These are phyloP conservation scores for Salix exigua DNA, from an alignment of 345 rosid species.

Conservation along the genomic window DNA sequence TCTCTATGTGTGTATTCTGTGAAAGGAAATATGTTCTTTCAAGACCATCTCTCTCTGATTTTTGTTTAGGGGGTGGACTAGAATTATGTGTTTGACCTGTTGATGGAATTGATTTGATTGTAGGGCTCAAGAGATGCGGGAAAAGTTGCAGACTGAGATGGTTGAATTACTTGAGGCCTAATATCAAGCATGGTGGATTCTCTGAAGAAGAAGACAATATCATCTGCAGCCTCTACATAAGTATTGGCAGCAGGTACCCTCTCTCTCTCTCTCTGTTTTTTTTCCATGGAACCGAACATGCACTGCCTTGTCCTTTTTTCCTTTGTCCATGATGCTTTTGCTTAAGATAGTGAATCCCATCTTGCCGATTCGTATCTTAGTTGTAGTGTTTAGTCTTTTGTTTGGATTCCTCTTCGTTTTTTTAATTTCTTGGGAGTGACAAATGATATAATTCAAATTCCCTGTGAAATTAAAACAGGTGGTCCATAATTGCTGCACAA, in stretches of 20 bases:
- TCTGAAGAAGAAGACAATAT: slow-evolving; percentile 96
- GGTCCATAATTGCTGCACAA: slow-evolving; percentile 99
- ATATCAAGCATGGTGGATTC: slow-evolving; percentile 95
- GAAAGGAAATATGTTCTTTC: background rate
- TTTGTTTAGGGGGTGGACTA: background rate
- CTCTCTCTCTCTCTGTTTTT: slow-evolving; percentile 1
- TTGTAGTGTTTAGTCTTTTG: slow-evolving; percentile 18
- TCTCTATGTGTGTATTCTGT: background rate
- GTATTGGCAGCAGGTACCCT: slow-evolving; percentile 90
- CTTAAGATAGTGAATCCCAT: background rate
- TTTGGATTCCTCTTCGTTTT: slow-evolving; percentile 7
- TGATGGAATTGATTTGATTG: slow-evolving; percentile 2
- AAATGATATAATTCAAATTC: background rate
- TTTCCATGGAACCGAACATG: background rate
- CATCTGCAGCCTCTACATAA: slow-evolving; percentile 93
- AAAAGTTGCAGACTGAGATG: slow-evolving; percentile 97
- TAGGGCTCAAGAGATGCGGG: slow-evolving; percentile 94
- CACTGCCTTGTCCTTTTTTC: slow-evolving; percentile 36
- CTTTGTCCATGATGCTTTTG: slow-evolving; percentile 38
- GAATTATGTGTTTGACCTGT: background rate
- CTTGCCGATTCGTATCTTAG: background rate
- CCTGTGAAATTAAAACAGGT: slow-evolving; percentile 39
- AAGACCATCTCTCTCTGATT: background rate
- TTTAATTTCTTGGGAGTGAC: slow-evolving; percentile 10
- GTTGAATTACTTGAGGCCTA: slow-evolving; percentile 93